Evolutionary conservation across 208 protist species (phyloP), one percentile per base, ranked within the genome.

Genomic region (Leishmania turanica): DNA sequence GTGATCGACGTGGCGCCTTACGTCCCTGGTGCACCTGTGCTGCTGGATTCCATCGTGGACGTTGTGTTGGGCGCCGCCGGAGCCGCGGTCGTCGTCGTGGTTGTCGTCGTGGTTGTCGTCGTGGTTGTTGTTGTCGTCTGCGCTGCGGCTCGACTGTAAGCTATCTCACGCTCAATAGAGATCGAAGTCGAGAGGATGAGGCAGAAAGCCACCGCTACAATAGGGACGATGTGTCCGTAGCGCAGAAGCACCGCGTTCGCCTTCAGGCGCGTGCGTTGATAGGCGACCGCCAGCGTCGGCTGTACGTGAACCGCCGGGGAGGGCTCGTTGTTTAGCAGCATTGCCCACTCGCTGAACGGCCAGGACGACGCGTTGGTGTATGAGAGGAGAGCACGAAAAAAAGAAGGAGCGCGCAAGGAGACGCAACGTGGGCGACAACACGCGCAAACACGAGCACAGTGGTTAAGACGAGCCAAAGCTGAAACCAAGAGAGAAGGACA

Each of bases 201-300:
- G 71, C 87, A 90, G 19, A 88, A 54, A 17, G 83, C 62, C 31
- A 90, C 81, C 24, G 79, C 77, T 0, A 79, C 70, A 31, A 90
- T 49, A 51, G 87, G 84, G 54, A 90, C 81, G 68, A 89, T 77
- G 49, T 90, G 87, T 7, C 87, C 87, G 53, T 89, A 89, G 5
- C 81, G 80, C 31, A 90, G 37, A 21, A 90, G 71, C 60, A 79
- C 60, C 3, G 72, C 64, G 62, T 92, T 92, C 53, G 80, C 78
- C 54, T 60, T 70, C 6, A 81, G 72, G 27, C 75, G 78, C 9
- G 78, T 78, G 21, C 81, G 65, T 47, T 82, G 80, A 58, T 79
- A 84, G 21, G 71, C 66, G 2, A 34, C 70, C 34, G 76, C 54
- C 19, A 81, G 37, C 19, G 72, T 54, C 31, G 69, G 77, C 64